These are phyloP conservation scores for Penicillium samsonianum DNA, from an alignment of 495 filamentous ascomycete genomes.

Conservation along the genomic window DNA sequence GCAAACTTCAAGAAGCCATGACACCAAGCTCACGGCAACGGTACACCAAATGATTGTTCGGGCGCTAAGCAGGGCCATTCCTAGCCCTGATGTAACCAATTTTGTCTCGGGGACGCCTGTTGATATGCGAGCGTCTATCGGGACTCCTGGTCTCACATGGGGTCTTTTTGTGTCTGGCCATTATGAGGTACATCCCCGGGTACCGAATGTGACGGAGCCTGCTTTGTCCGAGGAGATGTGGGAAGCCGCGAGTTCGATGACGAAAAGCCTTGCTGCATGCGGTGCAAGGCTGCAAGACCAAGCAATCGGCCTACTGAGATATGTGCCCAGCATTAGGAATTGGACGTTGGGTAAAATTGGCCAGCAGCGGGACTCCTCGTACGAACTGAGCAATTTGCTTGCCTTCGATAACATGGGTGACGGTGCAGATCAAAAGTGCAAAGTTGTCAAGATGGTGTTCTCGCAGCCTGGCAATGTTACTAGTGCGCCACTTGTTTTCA, in stretches of 20 bases:
- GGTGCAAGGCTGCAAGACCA: constrained; percentile 25
- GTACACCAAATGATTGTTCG: constrained; percentile 27
- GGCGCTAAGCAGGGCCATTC: constrained; percentile 24
- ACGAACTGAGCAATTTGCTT: constrained; percentile 32
- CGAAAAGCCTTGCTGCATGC: constrained; percentile 24
- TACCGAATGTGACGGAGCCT: background rate
- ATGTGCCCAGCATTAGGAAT: constrained; percentile 22
- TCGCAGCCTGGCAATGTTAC: constrained; percentile 28
- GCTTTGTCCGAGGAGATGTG: constrained; percentile 23
- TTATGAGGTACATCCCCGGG: constrained; percentile 18
- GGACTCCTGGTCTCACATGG: constrained; percentile 18
- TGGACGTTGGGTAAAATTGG: constrained; percentile 29
- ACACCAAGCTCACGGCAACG: constrained; percentile 25
- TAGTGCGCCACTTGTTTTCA: constrained; percentile 29
- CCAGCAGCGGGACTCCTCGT: constrained; percentile 26
- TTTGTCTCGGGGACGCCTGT: constrained; percentile 27
- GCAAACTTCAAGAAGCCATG: constrained; percentile 16
- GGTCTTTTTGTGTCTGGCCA: constrained; percentile 23
- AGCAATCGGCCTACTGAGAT: constrained; percentile 28
- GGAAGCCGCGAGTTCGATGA: constrained; percentile 21
- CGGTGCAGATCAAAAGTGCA: constrained; percentile 11
- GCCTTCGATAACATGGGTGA: constrained; percentile 21
- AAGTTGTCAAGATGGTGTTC: constrained; percentile 32
- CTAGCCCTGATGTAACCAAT: constrained; percentile 17
- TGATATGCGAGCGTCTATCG: constrained; percentile 28